These are phyloP conservation scores for Lycium ferocissimum DNA, from an alignment of 257 asterid species.

Conservation along the genomic window DNA sequence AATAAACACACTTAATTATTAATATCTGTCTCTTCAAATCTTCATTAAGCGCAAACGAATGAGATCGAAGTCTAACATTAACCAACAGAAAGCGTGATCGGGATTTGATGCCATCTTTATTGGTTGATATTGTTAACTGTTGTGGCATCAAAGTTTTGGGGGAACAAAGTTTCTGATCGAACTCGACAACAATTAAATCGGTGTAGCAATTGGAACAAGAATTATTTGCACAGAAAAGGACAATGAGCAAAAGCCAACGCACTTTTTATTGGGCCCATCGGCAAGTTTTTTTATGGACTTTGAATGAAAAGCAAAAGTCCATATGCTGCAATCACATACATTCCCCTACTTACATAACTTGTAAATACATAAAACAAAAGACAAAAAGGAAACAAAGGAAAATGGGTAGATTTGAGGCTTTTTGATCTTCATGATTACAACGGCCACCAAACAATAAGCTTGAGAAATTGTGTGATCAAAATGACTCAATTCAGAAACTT, in stretches of 20 bases:
- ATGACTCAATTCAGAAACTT: slow-evolving; percentile 9
- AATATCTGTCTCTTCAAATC: too few species aligned
- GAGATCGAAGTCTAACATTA: too few species aligned
- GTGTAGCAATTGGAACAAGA: neutral
- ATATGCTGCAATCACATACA: slow-evolving; percentile 6
- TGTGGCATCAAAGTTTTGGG: too few species aligned
- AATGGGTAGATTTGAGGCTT: neutral
- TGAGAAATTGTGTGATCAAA: neutral
- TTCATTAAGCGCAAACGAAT: too few species aligned
- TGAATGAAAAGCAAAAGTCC: slow-evolving; percentile 20
- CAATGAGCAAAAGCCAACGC: neutral
- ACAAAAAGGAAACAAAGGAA: neutral
- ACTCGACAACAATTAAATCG: neutral
- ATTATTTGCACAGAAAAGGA: neutral
- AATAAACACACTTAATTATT: too few species aligned
- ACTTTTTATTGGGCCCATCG: slow-evolving; percentile 8
- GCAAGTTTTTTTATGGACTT: slow-evolving; percentile 1
- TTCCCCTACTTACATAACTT: neutral
- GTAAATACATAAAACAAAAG: neutral
- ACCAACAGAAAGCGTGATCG: too few species aligned
- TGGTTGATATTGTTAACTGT: too few species aligned
- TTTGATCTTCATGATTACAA: neutral
- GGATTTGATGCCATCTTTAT: too few species aligned
- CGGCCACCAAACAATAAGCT: neutral
- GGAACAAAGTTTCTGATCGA: too few species aligned